Conservation (phyloP, 164 flowering plant species). For the Cinnamomum micranthum region DNA sequence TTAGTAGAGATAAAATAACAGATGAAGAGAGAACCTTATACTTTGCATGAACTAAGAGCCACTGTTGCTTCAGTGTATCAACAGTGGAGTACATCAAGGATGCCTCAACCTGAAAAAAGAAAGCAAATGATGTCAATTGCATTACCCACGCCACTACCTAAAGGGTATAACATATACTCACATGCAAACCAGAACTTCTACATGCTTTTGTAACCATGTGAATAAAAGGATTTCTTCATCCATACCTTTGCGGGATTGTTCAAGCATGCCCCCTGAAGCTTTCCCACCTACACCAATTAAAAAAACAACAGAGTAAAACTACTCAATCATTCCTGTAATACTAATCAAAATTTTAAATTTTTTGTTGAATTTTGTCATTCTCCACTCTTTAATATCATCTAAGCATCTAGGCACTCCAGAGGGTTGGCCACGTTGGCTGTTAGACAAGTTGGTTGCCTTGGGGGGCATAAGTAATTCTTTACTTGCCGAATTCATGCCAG, state of each 20-base stretch:
- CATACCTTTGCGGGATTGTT: slow-evolving; percentile 88
- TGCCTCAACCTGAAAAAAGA: slow-evolving; percentile 64
- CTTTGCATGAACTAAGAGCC: slow-evolving; percentile 69
- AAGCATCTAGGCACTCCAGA: not conserved
- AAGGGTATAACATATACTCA: not conserved
- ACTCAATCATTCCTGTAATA: not conserved
- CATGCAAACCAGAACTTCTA: not conserved
- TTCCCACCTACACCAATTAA: slow-evolving; percentile 48
- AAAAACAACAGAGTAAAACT: not conserved
- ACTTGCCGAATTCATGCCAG: too few relatives aligned
- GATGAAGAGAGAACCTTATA: slow-evolving; percentile 50
- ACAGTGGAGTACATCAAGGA: slow-evolving; percentile 89
- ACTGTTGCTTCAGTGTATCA: slow-evolving; percentile 81
- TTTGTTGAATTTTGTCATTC: not conserved
- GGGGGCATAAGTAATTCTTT: too few relatives aligned
- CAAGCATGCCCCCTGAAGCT: slow-evolving; percentile 82
- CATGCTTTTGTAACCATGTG: not conserved
- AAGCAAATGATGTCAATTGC: not conserved
- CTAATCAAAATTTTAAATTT: not conserved
- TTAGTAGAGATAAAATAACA: not conserved
- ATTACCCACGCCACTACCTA: not conserved
- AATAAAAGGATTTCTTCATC: not conserved
- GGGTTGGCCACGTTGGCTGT: not conserved
- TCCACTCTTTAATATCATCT: not conserved
- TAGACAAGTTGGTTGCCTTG: too few relatives aligned